Evolutionary conservation across 305 asterid species (phyloP).

Genomic region (Fraxinus dipetala): DNA sequence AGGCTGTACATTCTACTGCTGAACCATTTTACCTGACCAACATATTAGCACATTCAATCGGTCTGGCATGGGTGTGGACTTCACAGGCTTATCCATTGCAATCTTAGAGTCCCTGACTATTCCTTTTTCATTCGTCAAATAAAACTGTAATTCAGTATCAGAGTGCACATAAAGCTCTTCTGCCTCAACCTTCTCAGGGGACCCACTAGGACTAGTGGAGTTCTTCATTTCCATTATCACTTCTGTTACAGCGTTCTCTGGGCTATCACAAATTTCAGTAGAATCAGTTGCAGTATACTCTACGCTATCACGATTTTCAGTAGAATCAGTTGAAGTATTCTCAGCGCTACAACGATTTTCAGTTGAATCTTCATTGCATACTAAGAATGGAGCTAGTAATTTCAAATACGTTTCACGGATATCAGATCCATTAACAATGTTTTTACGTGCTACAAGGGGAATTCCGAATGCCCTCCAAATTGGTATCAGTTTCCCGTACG

Average conservation of each 20-base stretch:
- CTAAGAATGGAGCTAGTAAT: slow-evolving; percentile 58
- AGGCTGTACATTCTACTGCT: slow-evolving; percentile 44
- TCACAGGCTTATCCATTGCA: slow-evolving; percentile 51
- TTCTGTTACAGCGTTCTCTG: slow-evolving; percentile 20
- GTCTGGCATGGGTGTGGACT: slow-evolving; percentile 39
- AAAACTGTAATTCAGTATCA: slow-evolving; percentile 53
- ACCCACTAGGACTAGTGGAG: slow-evolving; percentile 34
- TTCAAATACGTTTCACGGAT: slow-evolving; percentile 48
- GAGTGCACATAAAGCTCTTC: slow-evolving; percentile 45
- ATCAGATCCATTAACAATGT: slow-evolving; percentile 58
- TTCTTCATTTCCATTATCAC: slow-evolving; percentile 30
- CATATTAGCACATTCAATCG: slow-evolving; percentile 60
- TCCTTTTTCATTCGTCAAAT: slow-evolving; percentile 66
- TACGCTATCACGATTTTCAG: slow-evolving; percentile 19
- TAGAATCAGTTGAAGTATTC: background rate
- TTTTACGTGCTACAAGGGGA: slow-evolving; percentile 58
- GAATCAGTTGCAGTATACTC: slow-evolving; percentile 12
- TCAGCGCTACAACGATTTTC: background rate
- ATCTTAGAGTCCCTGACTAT: slow-evolving; percentile 42
- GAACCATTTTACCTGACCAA: slow-evolving; percentile 67
- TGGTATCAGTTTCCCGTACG: slow-evolving; percentile 40
- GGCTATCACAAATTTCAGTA: background rate
- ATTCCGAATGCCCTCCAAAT: slow-evolving; percentile 69
- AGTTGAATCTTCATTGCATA: slow-evolving; percentile 32
- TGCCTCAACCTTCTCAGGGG: slow-evolving; percentile 35